phyloP scores from a whole-genome alignment of 139 green algal genomes.

The Chlamydomonas incerta region DNA sequence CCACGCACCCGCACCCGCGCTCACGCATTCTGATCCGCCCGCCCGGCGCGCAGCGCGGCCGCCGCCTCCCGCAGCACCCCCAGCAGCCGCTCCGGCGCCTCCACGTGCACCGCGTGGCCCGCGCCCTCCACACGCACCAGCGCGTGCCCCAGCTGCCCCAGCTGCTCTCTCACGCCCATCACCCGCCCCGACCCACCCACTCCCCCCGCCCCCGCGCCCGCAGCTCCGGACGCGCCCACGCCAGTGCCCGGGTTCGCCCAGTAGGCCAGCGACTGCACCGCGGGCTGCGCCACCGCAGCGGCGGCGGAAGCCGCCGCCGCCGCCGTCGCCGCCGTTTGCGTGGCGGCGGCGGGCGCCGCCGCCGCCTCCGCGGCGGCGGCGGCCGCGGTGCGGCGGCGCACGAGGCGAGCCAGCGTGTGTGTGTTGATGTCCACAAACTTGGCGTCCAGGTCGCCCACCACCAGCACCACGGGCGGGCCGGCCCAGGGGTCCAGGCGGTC shows the following conservation, averaged over 20 bases:
- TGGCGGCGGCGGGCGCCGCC: background rate
- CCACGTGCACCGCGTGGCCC: conserved; percentile 79
- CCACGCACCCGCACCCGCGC: no score
- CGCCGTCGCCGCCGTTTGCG: background rate
- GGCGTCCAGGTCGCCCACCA: conserved; percentile 68
- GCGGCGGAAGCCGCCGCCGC: background rate
- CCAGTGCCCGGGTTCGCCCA: background rate
- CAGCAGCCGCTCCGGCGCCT: conserved; percentile 67
- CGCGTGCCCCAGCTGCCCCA: background rate
- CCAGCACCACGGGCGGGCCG: conserved; percentile 63
- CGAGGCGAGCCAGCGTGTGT: conserved; percentile 40
- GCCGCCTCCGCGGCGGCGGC: background rate
- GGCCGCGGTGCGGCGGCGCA: background rate
- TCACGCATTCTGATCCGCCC: no score
- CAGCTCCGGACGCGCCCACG: background rate
- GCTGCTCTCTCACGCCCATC: background rate
- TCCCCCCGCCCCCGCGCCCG: no score
- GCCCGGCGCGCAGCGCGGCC: background rate
- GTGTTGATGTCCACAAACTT: conserved; percentile 78
- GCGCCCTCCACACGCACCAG: conserved; percentile 49
- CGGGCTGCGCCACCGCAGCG: background rate
- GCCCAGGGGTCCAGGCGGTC: conserved; percentile 27
- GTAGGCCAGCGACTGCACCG: no score
- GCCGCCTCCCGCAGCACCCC: conserved; percentile 42
- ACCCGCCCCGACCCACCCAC: background rate